Evolutionary conservation across 495 filamentous ascomycete genomes (phyloP).

Genomic region (Aspergillus baeticus): DNA sequence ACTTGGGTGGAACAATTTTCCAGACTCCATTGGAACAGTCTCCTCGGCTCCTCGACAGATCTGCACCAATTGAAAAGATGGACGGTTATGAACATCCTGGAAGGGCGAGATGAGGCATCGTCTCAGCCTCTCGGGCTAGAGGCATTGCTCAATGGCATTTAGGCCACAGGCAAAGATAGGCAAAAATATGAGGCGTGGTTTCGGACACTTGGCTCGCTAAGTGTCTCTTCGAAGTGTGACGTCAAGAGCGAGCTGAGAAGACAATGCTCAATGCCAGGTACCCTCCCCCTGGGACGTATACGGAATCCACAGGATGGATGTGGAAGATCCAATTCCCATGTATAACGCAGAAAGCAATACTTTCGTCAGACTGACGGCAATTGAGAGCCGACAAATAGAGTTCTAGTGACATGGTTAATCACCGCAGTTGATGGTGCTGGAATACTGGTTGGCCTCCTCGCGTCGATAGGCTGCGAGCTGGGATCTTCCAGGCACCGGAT

Average conservation of each 20-base stretch:
- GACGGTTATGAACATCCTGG: too few species aligned
- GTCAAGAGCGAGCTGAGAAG: background rate
- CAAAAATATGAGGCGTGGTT: too few species aligned
- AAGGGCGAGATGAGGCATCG: too few species aligned
- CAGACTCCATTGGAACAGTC: background rate
- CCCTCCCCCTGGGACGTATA: too few species aligned
- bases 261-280: too few species aligned
- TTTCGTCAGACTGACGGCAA: background rate
- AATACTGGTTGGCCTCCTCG: conserved; percentile 16
- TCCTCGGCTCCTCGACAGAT: background rate
- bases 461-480: conserved; percentile 3
- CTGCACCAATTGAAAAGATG: too few species aligned
- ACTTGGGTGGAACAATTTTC: conserved; percentile 6
- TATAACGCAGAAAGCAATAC: background rate
- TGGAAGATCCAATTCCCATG: background rate
- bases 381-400: background rate
- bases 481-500: conserved; percentile 5
- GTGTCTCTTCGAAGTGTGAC: background rate
- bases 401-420: background rate
- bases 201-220: too few species aligned
- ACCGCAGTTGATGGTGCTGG: conserved; percentile 10
- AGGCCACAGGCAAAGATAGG: too few species aligned
- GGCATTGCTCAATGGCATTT: too few species aligned
- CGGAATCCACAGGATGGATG: background rate
- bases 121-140: too few species aligned